Evolutionary conservation across 768 basidiomycete species (phyloP).

Genomic region (Calocera cornea): DNA sequence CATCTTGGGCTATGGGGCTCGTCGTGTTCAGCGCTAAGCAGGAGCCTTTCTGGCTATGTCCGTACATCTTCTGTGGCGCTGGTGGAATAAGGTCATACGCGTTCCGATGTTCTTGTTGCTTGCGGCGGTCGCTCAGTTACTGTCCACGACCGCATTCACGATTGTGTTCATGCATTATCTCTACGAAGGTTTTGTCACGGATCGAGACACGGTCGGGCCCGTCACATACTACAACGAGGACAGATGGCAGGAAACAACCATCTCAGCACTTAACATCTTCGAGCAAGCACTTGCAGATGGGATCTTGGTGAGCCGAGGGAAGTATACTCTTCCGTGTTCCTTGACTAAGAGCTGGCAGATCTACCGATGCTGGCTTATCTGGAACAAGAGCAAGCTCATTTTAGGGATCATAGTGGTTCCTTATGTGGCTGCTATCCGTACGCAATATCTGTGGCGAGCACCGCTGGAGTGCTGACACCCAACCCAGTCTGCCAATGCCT

Average conservation of each 20-base stretch:
- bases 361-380: not conserved
- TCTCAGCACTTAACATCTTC: not conserved
- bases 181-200: not conserved
- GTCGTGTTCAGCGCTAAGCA: not conserved
- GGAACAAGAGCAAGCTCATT: not conserved
- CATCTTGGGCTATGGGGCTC: not conserved
- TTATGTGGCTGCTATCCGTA: not conserved
- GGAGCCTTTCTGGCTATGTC: not conserved
- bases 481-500: too few species aligned
- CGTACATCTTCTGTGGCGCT: not conserved
- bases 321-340: not conserved
- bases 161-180: not conserved
- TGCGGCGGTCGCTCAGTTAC: not conserved
- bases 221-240: not conserved
- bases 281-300: not conserved
- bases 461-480: too few species aligned
- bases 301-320: not conserved
- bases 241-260: not conserved
- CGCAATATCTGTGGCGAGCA: not conserved
- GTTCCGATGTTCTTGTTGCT: not conserved
- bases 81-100: not conserved
- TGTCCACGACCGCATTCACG: not conserved
- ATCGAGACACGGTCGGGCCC: not conserved
- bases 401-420: not conserved
- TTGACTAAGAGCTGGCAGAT: not conserved